Conservation (phyloP, 2,329 filamentous ascomycete genomes). For the Colletotrichum eleusines region DNA sequence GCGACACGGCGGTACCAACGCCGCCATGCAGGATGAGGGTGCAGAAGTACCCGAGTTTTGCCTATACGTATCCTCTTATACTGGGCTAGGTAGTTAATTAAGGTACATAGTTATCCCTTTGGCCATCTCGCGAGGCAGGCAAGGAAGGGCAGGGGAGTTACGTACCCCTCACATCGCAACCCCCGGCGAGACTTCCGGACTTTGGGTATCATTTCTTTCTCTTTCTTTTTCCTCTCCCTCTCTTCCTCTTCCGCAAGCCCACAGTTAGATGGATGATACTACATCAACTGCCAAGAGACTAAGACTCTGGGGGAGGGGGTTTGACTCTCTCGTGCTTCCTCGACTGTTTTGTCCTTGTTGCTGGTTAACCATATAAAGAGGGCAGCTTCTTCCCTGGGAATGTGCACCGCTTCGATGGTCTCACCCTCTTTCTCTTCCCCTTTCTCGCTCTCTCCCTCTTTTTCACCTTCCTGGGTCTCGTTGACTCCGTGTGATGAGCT, state of each 20-base stretch:
- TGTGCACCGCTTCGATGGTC: not conserved
- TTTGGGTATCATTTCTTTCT: not conserved
- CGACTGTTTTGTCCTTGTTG: not conserved
- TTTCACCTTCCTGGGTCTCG: not conserved
- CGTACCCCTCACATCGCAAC: not conserved
- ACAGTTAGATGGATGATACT: not conserved
- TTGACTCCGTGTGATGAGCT: not conserved
- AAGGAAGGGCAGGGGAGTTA: not conserved
- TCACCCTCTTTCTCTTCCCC: not conserved
- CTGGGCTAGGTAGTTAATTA: not conserved
- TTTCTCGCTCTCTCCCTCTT: no score
- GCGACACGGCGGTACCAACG: not conserved
- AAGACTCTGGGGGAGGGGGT: not conserved
- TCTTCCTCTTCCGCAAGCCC: not conserved
- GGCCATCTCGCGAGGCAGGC: not conserved
- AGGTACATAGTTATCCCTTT: not conserved
- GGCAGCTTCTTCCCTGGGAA: not conserved
- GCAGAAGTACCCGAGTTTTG: constrained; percentile 1
- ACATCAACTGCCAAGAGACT: constrained; percentile 28
- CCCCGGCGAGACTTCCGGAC: constrained; percentile 21
- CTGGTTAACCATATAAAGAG: constrained; percentile 30
- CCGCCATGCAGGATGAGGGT: not conserved
- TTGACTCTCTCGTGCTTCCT: not conserved
- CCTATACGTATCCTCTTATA: no score
- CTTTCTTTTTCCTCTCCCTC: not conserved